Conservation (phyloP, 768 basidiomycete species). For the Suillus subluteus region DNA sequence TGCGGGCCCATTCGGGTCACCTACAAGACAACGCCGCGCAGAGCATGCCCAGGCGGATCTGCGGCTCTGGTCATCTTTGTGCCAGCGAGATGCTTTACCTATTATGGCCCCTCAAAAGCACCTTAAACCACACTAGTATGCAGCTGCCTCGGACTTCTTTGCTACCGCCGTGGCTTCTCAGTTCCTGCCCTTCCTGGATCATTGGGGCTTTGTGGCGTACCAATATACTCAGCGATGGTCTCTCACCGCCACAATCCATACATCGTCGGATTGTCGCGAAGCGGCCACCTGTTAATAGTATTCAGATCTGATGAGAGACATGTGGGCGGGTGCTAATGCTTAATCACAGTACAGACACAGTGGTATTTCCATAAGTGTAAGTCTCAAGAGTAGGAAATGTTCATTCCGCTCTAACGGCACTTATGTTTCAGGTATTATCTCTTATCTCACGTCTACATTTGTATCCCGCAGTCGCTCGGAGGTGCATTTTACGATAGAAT, state of each 20-base stretch:
- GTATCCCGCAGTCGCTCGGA: background rate
- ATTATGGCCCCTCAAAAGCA: constrained; percentile 3
- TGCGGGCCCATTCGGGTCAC: constrained; percentile 1
- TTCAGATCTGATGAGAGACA: constrained; percentile 5
- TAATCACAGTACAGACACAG: background rate
- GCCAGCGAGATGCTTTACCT: background rate
- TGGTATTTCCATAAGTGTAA: background rate
- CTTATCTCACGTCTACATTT: constrained; percentile 9
- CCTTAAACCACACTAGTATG: constrained; percentile 15
- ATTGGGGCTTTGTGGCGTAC: constrained; percentile 34
- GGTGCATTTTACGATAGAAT: constrained; percentile 16
- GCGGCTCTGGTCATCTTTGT: constrained; percentile 2
- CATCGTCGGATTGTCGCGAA: constrained; percentile 9
- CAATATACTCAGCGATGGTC: constrained; percentile 18
- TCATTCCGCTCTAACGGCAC: constrained; percentile 3
- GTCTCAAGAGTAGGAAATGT: background rate
- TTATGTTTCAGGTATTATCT: constrained; percentile 3
- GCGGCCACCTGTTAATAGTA: background rate
- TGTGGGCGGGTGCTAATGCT: too few relatives aligned
- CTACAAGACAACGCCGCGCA: background rate
- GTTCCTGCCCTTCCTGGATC: constrained; percentile 22
- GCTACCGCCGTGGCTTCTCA: constrained; percentile 38
- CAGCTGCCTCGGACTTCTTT: constrained; percentile 39
- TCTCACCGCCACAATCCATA: constrained; percentile 23
- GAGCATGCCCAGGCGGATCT: background rate